Conservation (phyloP, 768 basidiomycete species). For the Lyophyllum decastes region DNA sequence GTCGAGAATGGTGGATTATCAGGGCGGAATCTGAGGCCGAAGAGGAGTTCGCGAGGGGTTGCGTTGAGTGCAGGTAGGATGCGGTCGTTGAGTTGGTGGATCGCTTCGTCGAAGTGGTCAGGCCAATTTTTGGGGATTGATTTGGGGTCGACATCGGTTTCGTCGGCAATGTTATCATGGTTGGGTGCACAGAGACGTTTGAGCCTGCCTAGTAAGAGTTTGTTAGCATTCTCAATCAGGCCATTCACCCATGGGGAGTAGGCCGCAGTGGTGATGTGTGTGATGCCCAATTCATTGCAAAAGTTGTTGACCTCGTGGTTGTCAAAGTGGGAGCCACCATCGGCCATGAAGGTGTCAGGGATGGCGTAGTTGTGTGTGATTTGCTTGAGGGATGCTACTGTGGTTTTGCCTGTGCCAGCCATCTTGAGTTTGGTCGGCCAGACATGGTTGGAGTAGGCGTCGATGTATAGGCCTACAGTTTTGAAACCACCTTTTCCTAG, state of each 20-base stretch:
- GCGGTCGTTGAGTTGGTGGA: not conserved
- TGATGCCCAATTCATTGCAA: slow-evolving; percentile 24
- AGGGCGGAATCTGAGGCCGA: not conserved
- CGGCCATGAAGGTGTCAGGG: slow-evolving; percentile 20
- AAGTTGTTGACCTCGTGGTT: slow-evolving; percentile 23
- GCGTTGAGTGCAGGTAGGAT: not conserved
- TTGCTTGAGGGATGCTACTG: no score
- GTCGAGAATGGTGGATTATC: not conserved
- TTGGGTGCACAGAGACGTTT: not conserved
- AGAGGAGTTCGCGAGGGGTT: not conserved
- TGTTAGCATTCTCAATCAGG: not conserved
- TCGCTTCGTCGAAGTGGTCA: not conserved
- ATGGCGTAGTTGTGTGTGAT: no score
- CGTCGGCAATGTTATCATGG: not conserved
- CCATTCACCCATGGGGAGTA: slow-evolving; percentile 1
- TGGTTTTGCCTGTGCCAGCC: no score
- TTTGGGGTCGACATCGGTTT: not conserved
- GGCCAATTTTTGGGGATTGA: not conserved
- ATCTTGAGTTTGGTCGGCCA: no score
- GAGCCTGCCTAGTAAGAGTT: not conserved
- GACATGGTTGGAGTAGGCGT: no score
- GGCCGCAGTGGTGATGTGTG: not conserved
- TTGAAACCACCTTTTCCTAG: no score
- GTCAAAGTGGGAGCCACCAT: not conserved
- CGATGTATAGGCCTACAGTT: no score